Percentiles rank a stretch among this genome's conserved stretches.
These are phyloP conservation scores for Epichloe brachyelytri DNA, from an alignment of 2,329 filamentous ascomycete species.

Conservation along the genomic window DNA sequence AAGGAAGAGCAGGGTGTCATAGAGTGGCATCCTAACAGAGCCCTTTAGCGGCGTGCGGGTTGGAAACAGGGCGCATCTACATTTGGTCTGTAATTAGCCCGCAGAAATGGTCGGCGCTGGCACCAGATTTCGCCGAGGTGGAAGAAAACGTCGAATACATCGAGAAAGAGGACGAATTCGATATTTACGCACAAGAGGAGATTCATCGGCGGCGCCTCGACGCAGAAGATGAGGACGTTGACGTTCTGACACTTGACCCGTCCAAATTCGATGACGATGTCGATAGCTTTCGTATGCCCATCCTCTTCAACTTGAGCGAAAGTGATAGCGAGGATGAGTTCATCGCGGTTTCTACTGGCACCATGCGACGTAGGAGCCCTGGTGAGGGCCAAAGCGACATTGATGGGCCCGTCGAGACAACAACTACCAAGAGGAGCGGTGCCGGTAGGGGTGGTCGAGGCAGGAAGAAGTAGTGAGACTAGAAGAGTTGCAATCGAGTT, in stretches of 20 bases:
- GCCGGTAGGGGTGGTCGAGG: slow-evolving; percentile 24
- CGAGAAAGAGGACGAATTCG: slow-evolving; percentile 93
- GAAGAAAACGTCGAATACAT: slow-evolving; percentile 98
- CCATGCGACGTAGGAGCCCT: slow-evolving; percentile 75
- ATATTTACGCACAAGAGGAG: slow-evolving; percentile 91
- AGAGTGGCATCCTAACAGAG: slow-evolving; percentile 87
- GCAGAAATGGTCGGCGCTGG: slow-evolving; percentile 93
- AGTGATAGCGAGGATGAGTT: slow-evolving; percentile 93
- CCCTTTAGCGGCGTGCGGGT: slow-evolving; percentile 82
- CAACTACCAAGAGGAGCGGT: slow-evolving; percentile 25
- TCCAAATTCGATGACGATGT: slow-evolving; percentile 47
- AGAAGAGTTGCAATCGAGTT: neutral
- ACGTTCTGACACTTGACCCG: slow-evolving; percentile 68
- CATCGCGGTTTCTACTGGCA: slow-evolving; percentile 55
- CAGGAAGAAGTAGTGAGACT: slow-evolving; percentile 24
- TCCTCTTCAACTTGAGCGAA: slow-evolving; percentile 82
- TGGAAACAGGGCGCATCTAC: slow-evolving; percentile 88
- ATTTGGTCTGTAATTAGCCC: slow-evolving; percentile 93
- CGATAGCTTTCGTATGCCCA: slow-evolving; percentile 74
- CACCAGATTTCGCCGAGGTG: slow-evolving; percentile 92
- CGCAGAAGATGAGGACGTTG: slow-evolving; percentile 84
- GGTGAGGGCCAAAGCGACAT: slow-evolving; percentile 55
- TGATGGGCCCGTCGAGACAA: slow-evolving; percentile 36
- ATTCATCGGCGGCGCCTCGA: slow-evolving; percentile 84
- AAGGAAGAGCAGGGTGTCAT: slow-evolving; percentile 94